These are phyloP conservation scores for Alternaria arbusti DNA, from an alignment of 2,329 filamentous ascomycete species.

Conservation along the genomic window DNA sequence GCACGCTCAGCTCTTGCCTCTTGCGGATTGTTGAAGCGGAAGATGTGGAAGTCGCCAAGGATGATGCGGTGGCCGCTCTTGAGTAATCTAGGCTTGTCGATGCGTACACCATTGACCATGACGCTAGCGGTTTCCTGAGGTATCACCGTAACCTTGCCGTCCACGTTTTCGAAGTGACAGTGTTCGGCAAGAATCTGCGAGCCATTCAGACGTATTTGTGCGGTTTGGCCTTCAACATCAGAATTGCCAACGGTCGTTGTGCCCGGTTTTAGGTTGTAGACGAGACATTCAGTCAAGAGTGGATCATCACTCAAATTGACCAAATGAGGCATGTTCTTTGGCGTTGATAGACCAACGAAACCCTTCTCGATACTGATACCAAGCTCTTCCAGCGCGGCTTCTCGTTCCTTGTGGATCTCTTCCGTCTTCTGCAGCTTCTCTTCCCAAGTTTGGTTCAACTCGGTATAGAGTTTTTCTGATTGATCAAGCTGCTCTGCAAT, in stretches of 20 bases:
- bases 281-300: slow-evolving; percentile 89
- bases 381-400: slow-evolving; percentile 91
- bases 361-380: slow-evolving; percentile 99
- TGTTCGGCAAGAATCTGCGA: slow-evolving; percentile 92
- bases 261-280: slow-evolving; percentile 97
- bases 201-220: slow-evolving; percentile 92
- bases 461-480: slow-evolving; percentile 93
- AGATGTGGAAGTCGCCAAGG: slow-evolving; percentile 97
- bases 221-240: slow-evolving; percentile 75
- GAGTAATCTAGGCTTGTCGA: slow-evolving; percentile 82
- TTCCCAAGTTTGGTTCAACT: slow-evolving; percentile 99
- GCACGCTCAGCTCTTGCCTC: slow-evolving; percentile 92
- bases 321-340: slow-evolving; percentile 99
- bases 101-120: slow-evolving; percentile 95
- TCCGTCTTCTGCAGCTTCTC: slow-evolving; percentile 95
- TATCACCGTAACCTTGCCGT: slow-evolving; percentile 90
- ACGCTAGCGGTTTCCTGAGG: slow-evolving; percentile 92
- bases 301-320: slow-evolving; percentile 88
- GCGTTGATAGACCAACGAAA: slow-evolving; percentile 91
- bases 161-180: slow-evolving; percentile 90
- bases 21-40: slow-evolving; percentile 96
- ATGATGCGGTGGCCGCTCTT: slow-evolving; percentile 95
- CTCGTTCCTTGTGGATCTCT: slow-evolving; percentile 95
- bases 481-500: slow-evolving; percentile 96
- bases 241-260: slow-evolving; percentile 94